Conservation (phyloP, 2,329 filamentous ascomycete species). For the Hyphodiscus sp. region DNA sequence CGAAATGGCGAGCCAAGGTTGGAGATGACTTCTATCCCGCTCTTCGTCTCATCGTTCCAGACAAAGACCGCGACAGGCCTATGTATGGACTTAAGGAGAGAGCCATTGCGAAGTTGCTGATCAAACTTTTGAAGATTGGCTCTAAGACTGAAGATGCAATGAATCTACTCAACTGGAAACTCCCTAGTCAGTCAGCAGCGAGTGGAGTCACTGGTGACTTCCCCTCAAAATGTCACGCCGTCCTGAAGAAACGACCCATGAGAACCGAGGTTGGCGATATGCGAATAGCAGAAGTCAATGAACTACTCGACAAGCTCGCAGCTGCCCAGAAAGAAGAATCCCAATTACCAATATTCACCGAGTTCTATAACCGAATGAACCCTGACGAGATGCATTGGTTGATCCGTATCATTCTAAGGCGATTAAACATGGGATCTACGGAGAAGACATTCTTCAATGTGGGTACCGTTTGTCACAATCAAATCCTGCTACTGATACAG, state of each 20-base stretch:
- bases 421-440: conserved; percentile 67
- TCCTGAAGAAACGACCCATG: conserved; percentile 78
- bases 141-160: conserved; percentile 84
- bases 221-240: conserved; percentile 79
- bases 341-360: conserved; percentile 72
- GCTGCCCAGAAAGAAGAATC: conserved; percentile 73
- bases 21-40: conserved; percentile 92
- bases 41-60: conserved; percentile 82
- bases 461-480: conserved; percentile 2
- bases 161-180: conserved; percentile 84
- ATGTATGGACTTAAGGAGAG: conserved; percentile 96
- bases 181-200: conserved; percentile 62
- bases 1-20: conserved; percentile 79
- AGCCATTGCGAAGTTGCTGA: conserved; percentile 80
- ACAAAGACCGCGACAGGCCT: conserved; percentile 84
- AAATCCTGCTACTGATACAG: conserved; percentile 25
- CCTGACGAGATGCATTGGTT: conserved; percentile 91
- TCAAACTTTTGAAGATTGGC: conserved; percentile 88
- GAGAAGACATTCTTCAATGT: conserved; percentile 78
- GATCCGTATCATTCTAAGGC: conserved; percentile 84
- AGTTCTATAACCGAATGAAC: conserved; percentile 88
- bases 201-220: conserved; percentile 80
- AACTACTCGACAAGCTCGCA: conserved; percentile 71
- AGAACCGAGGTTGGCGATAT: conserved; percentile 67
- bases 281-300: conserved; percentile 86